Evolutionary conservation across 495 filamentous ascomycete genomes (phyloP), one percentile per base, ranked within the genome.

Genomic region (Penicillium angulare): DNA sequence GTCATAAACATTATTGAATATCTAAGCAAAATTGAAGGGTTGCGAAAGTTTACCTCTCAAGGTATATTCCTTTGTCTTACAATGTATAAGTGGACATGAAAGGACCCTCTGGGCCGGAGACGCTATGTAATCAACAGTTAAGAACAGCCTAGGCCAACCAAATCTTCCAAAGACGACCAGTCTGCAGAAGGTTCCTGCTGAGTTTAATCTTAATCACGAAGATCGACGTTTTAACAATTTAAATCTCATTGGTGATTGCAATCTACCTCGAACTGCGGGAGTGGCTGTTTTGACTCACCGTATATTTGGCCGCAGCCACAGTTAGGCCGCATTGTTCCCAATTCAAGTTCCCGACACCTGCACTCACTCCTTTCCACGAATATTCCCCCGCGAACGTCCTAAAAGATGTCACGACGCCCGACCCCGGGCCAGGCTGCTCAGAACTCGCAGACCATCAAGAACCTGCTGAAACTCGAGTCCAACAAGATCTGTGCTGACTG

Each of bases 401-500:
- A 35, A 34, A 65, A 53, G 50, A 98, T 98, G 93, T 97, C 92
- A 69, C 85, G 92, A 75, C 86, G 93, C 62, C 66, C 68, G 36
- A 84, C 81, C 52, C 86, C 89, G 47, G 87, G 91, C 65, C 86
- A 89, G 69, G 88, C 88, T 64, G 89, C 89, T 47, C 87, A 90
- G 65, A 97, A 97, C 72, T 84, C 87, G 68, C 79, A 85, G 65
- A 90, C 88, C 10, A 91, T 98, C 69, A 97, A 97, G 75, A 87
- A 73, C 57, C 79, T 98, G 50, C 71, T 96, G 72, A 97, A 97
- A 73, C 76, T 97, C 52, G 92, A 96, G 60, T 68, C 79, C 49
- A 98, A 98, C 74, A 97, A 97, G 74, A 84, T 84, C 63, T 98
- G 93, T 79, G 93, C 93, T 32, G 93, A 98, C 65, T 98, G 93